Evolutionary conservation across 2,329 filamentous ascomycete species (phyloP), one percentile per base, ranked within the genome.

Genomic region (Penicillium sp.): DNA sequence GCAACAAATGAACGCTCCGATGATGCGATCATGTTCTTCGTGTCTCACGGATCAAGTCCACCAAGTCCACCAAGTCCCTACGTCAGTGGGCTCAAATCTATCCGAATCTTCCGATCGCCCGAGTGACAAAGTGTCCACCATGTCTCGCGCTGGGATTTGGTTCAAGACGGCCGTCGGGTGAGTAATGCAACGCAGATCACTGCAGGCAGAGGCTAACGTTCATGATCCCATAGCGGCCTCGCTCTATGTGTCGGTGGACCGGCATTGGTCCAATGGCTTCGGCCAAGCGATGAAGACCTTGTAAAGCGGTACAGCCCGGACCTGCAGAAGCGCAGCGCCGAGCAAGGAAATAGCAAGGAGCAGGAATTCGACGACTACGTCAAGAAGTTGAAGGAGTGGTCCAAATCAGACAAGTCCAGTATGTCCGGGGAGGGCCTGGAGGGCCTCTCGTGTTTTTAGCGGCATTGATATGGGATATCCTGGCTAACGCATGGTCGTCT

Each of bases 321-420:
- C 30, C 81, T 99, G n/a, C 89, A 94, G 69, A 89, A 89, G 71
- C 84, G 88, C 66, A 91, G 89, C 56, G 76, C 95, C n/a, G 91
- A 92, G 71, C 83, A 86, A 52, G 83, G 90, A 16, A 80, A 87
- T 51, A 84, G 88, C 69, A 82, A 83, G 54, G 84, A 94, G 67
- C 81, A 92, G 72, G 91, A 96, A 53, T 96, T 96, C 63, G 89
- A 96, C 67, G 82, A 91, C 50, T 97, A 96, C 66, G 88, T 96
- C 25, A 81, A 68, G 44, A 85, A 86, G 63, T 74, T 99, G 68
- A 96, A 95, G 79, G 84, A 92, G 63, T 90, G 92, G 70, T 89
- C 90, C 24, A 95, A 92, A 76, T 94, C 88, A 13, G 87, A 95
- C 68, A 96, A 92, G 76, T 89, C 89, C 39, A 95, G 91, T 95